Conservation (phyloP, 345 rosid genomes). For the Bretschneidera sinensis region DNA sequence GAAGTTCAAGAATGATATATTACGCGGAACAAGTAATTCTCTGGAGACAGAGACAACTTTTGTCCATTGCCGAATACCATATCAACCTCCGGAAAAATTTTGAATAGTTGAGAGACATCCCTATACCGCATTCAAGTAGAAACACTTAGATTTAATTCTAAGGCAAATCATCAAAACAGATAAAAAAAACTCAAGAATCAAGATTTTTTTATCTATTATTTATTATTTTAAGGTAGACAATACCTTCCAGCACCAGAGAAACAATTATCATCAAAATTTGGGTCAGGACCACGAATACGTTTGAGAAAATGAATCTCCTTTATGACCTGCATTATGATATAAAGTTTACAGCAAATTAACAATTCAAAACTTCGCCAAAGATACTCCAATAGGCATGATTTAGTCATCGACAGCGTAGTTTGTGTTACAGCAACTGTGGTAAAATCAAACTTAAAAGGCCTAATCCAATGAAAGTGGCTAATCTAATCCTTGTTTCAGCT, state of each 20-base stretch:
- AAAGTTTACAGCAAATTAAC: conserved; percentile 4
- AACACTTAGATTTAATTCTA: conserved; percentile 5
- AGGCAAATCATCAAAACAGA: conserved; percentile 2
- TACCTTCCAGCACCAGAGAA: conserved; percentile 69
- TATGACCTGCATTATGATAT: conserved; percentile 36
- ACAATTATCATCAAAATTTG: conserved; percentile 67
- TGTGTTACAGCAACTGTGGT: neutral
- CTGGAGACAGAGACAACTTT: conserved; percentile 60
- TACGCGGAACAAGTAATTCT: conserved; percentile 76
- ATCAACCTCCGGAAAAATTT: conserved; percentile 49
- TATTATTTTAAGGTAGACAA: conserved; percentile 10
- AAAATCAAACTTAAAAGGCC: neutral
- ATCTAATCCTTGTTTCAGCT: too few species aligned
- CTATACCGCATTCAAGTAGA: conserved; percentile 20
- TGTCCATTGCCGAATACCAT: conserved; percentile 62
- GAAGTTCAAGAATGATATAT: conserved; percentile 12
- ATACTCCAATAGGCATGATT: neutral
- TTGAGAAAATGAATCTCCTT: conserved; percentile 56
- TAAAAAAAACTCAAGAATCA: neutral
- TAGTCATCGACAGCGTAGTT: neutral
- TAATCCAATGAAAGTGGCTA: neutral
- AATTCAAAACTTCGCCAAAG: neutral
- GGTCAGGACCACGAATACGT: conserved; percentile 71
- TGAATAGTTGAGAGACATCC: conserved; percentile 42
- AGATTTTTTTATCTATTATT: too few species aligned